Base-by-base conservation (phyloP, 345 rosid species). In the Populus simonii region DNA sequence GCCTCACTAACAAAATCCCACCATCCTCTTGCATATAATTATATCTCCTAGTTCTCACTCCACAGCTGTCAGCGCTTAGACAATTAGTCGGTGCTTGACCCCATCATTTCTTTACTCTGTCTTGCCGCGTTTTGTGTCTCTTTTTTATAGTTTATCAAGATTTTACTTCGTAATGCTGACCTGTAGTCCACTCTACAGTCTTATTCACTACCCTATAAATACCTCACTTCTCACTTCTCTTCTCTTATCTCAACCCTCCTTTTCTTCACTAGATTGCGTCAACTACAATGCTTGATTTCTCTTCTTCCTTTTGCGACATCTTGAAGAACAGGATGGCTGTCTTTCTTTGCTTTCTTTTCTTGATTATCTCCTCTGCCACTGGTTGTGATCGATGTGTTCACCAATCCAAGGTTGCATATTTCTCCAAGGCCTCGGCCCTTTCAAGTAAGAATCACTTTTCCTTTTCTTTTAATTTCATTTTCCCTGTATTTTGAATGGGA, bases 361-460 rank as follows among this genome's bases (percentile, higher is more conserved):
- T 86, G 5, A 77, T 88, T 8, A n/a, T 87, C 65, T 85, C 94
- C 8, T 83, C 84, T 7, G 88, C 84, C 45, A 59, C 85, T 53
- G 97, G 94, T n/a, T 93, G 99, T 74, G 96, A 96, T 83, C 91
- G 97, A 35, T 96, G 99, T 74, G 82, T 88, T 59, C 97, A 93
- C 81, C 85, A 66, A 74, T 76, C 93, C 76, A 93, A 89, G 85
- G 96, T 85, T 71, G 80, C 96, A 70, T 89, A 85, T 78, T 93
- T 90, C 94, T 84, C 92, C 80, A 81, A 71, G 31, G 89, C 89
- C 70, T 89, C 94, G 27, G 83, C 89, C 35, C 94, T 91, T 78
- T 90, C 95, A 38, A 82, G 98, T 93, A 81, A 51, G 81, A 22
- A 2, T 61, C n/a, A 3, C 6, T 29, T 67, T 43, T 6, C 11